Conservation (phyloP, 257 asterid genomes). For the Avicennia marina region DNA sequence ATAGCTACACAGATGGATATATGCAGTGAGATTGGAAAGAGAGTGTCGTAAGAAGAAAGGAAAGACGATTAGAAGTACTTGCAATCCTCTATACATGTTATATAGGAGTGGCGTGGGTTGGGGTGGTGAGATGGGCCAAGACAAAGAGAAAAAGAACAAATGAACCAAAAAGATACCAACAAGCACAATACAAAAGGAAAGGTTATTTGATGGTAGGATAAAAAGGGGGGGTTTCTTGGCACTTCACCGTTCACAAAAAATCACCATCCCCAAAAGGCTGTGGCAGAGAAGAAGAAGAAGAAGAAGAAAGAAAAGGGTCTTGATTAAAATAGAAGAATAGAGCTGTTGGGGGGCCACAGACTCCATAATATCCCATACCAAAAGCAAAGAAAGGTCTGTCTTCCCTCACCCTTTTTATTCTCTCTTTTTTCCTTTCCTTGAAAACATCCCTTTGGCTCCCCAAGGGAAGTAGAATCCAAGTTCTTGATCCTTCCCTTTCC, state of each 20-base stretch:
- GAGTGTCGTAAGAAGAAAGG: constrained; percentile 80
- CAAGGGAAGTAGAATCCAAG: constrained; percentile 27
- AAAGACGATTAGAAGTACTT: constrained; percentile 41
- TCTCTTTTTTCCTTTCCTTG: constrained; percentile 17
- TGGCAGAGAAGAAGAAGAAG: not conserved
- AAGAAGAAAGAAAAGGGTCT: too few relatives aligned
- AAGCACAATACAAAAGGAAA: constrained; percentile 27
- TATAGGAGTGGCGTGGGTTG: constrained; percentile 17
- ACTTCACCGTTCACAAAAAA: constrained; percentile 22
- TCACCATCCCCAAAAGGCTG: too few relatives aligned
- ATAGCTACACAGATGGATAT: constrained; percentile 39
- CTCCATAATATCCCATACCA: constrained; percentile 4
- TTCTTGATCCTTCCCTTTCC: constrained; percentile 32
- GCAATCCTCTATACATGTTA: constrained; percentile 43
- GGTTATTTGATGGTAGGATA: constrained; percentile 38
- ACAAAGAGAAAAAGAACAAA: constrained; percentile 12
- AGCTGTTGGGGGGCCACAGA: too few relatives aligned
- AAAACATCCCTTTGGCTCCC: constrained; percentile 18
- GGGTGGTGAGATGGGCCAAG: constrained; percentile 5
- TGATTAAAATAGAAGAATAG: constrained; percentile 5
- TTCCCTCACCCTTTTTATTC: not conserved
- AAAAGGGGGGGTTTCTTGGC: constrained; percentile 32
- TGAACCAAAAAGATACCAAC: constrained; percentile 43
- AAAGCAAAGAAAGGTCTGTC: constrained; percentile 34
- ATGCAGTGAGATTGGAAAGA: constrained; percentile 29